Evolutionary conservation across 2,329 filamentous ascomycete genomes (phyloP).

Genomic region (Colletotrichum sp.): DNA sequence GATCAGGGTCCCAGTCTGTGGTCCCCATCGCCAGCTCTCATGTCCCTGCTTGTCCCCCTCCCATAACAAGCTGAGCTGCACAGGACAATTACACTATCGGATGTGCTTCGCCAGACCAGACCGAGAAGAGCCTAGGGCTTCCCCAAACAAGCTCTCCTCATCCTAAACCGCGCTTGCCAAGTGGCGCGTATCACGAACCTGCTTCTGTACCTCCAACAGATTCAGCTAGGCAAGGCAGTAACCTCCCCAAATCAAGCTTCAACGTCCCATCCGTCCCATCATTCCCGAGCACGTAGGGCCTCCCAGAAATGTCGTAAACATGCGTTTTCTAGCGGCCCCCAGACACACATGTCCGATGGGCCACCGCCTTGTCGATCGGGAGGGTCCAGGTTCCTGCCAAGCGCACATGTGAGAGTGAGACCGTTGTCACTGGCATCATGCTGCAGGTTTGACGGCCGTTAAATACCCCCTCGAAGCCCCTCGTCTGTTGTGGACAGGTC

Average conservation of each 20-base stretch:
- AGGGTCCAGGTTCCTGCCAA: neutral
- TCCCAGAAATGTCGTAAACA: conserved; percentile 16
- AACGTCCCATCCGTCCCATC: neutral
- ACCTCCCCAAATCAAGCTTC: neutral
- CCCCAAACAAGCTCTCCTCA: neutral
- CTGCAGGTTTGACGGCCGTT: neutral
- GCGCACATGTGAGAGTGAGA: conserved; percentile 14
- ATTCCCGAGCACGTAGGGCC: neutral
- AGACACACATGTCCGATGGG: conserved; percentile 1
- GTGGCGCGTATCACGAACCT: neutral
- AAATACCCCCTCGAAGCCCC: conserved; percentile 1
- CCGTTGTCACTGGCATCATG: neutral
- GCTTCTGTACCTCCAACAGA: neutral
- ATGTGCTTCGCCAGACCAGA: neutral
- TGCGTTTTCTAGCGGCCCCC: conserved; percentile 10
- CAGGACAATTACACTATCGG: neutral
- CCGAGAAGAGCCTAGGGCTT: neutral
- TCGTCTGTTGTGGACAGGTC: neutral
- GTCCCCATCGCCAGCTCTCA: neutral
- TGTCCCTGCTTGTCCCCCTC: neutral
- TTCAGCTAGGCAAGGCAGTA: neutral
- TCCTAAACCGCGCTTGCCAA: neutral
- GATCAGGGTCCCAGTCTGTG: neutral
- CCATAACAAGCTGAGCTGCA: neutral
- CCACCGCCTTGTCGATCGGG: conserved; percentile 18